A percentile compares a stretch with the other conserved stretches of the same genome.
These are phyloP conservation scores for Lolium perenne DNA, from an alignment of 176 grass and related monocot genomes.

Conservation along the genomic window DNA sequence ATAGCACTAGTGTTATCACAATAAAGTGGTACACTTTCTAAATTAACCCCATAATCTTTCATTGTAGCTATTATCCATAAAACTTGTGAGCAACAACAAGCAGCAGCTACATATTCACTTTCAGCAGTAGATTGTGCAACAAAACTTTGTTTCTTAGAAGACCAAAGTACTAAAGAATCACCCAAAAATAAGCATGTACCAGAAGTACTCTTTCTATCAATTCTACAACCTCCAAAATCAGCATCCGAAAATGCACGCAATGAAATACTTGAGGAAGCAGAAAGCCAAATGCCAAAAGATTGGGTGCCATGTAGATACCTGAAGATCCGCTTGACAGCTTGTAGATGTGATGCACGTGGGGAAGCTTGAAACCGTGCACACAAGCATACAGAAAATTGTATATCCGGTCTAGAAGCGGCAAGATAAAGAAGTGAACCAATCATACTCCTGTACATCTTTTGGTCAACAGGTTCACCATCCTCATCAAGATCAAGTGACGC, in stretches of 20 bases:
- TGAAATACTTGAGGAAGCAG: background rate
- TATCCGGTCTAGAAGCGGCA: background rate
- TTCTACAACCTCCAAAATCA: constrained; percentile 2
- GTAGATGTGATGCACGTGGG: background rate
- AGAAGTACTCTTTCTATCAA: background rate
- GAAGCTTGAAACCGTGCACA: background rate
- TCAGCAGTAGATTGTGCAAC: constrained; percentile 7
- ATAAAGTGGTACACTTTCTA: constrained; percentile 22
- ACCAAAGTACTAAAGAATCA: constrained; percentile 14
- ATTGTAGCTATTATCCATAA: constrained; percentile 10
- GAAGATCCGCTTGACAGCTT: background rate
- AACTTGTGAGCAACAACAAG: background rate
- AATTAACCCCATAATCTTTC: constrained; percentile 1
- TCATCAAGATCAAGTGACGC: background rate
- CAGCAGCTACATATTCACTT: constrained; percentile 5
- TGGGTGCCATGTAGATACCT: constrained; percentile 5
- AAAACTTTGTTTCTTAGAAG: background rate
- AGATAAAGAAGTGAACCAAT: constrained; percentile 1
- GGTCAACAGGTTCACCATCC: background rate
- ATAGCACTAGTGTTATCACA: constrained; percentile 21
- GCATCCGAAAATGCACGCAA: constrained; percentile 5
- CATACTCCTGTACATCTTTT: background rate
- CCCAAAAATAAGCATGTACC: background rate
- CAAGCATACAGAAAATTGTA: background rate
- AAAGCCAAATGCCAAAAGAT: background rate